Conservation (phyloP, 805 yeast genomes). For the Jamesozyma piceae region DNA sequence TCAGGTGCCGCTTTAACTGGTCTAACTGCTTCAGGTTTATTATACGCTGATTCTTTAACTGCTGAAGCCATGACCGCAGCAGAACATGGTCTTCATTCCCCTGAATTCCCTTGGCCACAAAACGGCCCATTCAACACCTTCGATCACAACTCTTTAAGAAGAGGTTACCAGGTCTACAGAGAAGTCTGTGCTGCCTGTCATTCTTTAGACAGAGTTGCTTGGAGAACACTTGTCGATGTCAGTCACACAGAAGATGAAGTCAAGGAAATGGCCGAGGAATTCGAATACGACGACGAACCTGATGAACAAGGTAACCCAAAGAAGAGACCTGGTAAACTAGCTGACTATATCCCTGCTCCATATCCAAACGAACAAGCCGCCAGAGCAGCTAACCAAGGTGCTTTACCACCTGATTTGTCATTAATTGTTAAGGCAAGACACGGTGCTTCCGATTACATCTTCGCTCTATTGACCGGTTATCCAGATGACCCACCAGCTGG, state of each 20-base stretch:
- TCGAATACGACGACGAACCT: conserved; percentile 97
- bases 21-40: conserved; percentile 67
- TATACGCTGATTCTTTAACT: conserved; percentile 75
- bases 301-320: conserved; percentile 97
- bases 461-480: conserved; percentile 91
- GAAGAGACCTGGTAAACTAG: conserved; percentile 96
- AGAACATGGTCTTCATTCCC: conserved; percentile 97
- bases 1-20: conserved; percentile 63
- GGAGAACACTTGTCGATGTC: conserved; percentile 97
- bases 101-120: conserved; percentile 89
- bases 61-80: conserved; percentile 98
- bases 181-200: conserved; percentile 99
- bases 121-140: conserved; percentile 83
- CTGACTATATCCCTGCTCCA: conserved; percentile 91
- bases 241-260: conserved; percentile 87
- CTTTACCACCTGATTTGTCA: conserved; percentile 95
- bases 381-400: conserved; percentile 99
- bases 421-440: conserved; percentile 97
- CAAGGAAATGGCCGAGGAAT: conserved; percentile 88
- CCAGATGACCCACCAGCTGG: conserved; percentile 99
- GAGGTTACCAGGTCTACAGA: conserved; percentile 97
- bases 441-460: conserved; percentile 94
- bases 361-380: conserved; percentile 98
- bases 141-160: conserved; percentile 92
- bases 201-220: conserved; percentile 90